Evolutionary conservation across 306 rosid species (phyloP).

Genomic region (Cicer chorassanicum): DNA sequence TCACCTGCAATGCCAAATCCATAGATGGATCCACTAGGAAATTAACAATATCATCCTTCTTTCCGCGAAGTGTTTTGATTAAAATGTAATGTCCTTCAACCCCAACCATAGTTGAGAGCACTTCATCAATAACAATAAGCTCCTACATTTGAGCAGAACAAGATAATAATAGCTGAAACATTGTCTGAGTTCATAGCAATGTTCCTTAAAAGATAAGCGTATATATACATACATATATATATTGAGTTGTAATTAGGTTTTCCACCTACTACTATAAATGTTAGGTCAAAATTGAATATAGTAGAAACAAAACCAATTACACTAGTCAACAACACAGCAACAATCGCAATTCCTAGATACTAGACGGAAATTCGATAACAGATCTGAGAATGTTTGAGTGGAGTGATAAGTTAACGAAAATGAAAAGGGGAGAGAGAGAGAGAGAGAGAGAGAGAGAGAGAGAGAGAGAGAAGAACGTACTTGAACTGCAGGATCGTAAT

Average conservation of each 20-base stretch:
- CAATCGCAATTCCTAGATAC: not conserved
- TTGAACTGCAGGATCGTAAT: slow-evolving; percentile 80
- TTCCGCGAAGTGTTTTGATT: slow-evolving; percentile 68
- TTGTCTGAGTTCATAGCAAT: slow-evolving; percentile 12
- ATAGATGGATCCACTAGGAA: slow-evolving; percentile 82
- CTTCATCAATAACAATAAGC: slow-evolving; percentile 91
- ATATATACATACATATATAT: not conserved
- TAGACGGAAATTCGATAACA: slow-evolving; percentile 12
- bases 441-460: no score
- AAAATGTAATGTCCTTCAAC: slow-evolving; percentile 87
- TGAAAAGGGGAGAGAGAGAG: not conserved
- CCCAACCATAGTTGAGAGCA: slow-evolving; percentile 86
- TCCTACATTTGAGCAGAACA: slow-evolving; percentile 62
- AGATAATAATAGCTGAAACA: slow-evolving; percentile 10
- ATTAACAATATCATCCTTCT: slow-evolving; percentile 55
- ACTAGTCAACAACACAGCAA: not conserved
- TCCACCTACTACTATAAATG: not conserved
- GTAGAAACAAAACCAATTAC: not conserved
- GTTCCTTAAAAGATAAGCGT: not conserved
- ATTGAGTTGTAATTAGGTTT: not conserved
- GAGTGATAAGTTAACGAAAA: not conserved
- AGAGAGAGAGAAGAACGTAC: slow-evolving; percentile 44
- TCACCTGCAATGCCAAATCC: slow-evolving; percentile 98
- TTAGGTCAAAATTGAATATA: slow-evolving; percentile 24
- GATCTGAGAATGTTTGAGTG: slow-evolving; percentile 19